These are phyloP conservation scores for Prunus mira DNA, from an alignment of 306 rosid species.

Conservation along the genomic window DNA sequence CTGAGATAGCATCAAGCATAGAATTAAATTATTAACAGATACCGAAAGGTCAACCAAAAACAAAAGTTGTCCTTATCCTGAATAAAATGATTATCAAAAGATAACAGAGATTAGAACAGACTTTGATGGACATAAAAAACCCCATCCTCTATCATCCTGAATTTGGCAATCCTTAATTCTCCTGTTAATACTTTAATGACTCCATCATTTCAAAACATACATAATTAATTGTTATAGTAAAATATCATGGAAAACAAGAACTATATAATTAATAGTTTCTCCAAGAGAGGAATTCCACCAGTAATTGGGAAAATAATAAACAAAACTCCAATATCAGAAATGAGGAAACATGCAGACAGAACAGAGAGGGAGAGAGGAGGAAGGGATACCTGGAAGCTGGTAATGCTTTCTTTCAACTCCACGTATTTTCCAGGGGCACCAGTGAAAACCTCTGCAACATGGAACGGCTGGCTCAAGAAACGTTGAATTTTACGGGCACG, in stretches of 20 bases:
- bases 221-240: too few relatives aligned
- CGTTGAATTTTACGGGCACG: slow-evolving; percentile 88
- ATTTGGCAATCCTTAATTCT: neutral
- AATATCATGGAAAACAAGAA: neutral
- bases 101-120: neutral
- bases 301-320: neutral
- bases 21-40: neutral
- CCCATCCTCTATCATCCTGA: neutral
- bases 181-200: too few relatives aligned
- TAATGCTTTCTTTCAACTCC: slow-evolving; percentile 80
- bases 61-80: neutral
- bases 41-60: too few relatives aligned
- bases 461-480: slow-evolving; percentile 99
- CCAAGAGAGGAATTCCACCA: neutral
- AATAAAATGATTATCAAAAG: neutral
- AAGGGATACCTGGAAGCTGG: slow-evolving; percentile 77
- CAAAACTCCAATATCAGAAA: neutral
- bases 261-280: neutral
- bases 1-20: neutral
- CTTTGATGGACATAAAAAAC: neutral
- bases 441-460: slow-evolving; percentile 99
- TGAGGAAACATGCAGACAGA: neutral
- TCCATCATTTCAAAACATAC: neutral
- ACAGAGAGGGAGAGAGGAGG: neutral
- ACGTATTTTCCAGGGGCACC: slow-evolving; percentile 99